phyloP scores from a whole-genome alignment of 768 basidiomycete genomes.

The Suillus hirtellus region DNA sequence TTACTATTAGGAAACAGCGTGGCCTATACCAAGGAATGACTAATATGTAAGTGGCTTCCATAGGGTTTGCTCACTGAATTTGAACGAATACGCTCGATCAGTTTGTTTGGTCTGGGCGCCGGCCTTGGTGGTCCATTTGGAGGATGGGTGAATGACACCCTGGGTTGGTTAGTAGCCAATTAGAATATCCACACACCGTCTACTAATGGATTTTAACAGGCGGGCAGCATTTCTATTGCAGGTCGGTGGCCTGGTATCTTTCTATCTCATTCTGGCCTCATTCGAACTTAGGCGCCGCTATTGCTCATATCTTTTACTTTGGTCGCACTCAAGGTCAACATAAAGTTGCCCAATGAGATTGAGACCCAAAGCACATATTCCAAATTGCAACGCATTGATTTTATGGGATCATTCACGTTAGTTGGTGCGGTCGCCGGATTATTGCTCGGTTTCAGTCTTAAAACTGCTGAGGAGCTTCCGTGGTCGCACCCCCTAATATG shows the following conservation, averaged over 20 bases:
- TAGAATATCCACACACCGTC: neutral
- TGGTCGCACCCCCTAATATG: slow-evolving; percentile 77
- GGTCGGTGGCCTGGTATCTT: slow-evolving; percentile 41
- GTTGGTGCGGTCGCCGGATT: slow-evolving; percentile 69
- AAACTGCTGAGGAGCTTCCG: slow-evolving; percentile 73
- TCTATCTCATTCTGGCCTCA: slow-evolving; percentile 15
- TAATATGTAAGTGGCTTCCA: slow-evolving; percentile 65
- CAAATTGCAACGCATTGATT: slow-evolving; percentile 81
- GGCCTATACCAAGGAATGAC: slow-evolving; percentile 92
- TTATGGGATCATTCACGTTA: slow-evolving; percentile 79
- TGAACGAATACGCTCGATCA: slow-evolving; percentile 31
- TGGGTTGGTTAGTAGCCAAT: slow-evolving; percentile 69
- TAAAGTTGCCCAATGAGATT: slow-evolving; percentile 67
- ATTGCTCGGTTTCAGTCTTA: slow-evolving; percentile 75
- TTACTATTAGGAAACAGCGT: slow-evolving; percentile 63
- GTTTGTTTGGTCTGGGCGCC: slow-evolving; percentile 82
- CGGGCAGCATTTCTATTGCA: slow-evolving; percentile 84
- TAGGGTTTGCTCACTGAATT: slow-evolving; percentile 10
- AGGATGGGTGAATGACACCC: slow-evolving; percentile 81
- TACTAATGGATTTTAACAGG: slow-evolving; percentile 46
- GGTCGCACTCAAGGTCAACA: slow-evolving; percentile 76
- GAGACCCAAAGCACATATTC: slow-evolving; percentile 57
- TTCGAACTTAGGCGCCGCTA: slow-evolving; percentile 62
- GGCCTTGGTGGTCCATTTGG: slow-evolving; percentile 79
- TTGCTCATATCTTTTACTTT: slow-evolving; percentile 69